Evolutionary conservation across 169 alveolate species (phyloP), one percentile per base, ranked within the genome.

Genomic region (Plasmodium falciparum): DNA sequence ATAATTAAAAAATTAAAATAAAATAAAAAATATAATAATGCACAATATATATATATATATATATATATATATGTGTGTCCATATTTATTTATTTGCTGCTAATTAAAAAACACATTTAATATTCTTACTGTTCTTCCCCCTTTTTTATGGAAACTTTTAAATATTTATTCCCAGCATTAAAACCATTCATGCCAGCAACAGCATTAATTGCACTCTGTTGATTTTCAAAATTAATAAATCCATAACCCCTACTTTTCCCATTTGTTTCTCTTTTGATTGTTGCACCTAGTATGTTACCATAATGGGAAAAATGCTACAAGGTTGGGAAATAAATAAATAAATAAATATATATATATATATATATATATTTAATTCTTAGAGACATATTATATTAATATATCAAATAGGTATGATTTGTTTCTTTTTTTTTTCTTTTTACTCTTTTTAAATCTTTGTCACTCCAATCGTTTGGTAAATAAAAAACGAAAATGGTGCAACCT

Each of bases 161-260:
- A 62, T 94, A 86, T 85, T 96, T 96, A 52, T 97, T 97, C 0
- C 94, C 96, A 13, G 96, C 97, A 74, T 93, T 88, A 74, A 91
- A 93, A 3, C 98, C 98, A 76, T 96, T 95, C 95, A 97, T 93
- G 13, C 89, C 92, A 26, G 93, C 93, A 63, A 96, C 95, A 11
- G 99, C 99, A 15, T 90, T 94, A 52, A 94, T 69, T 6, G 98
- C 98, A 50, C 97, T 91, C 52, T 88, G 96, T 9, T 95, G 95
- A 89, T 93, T 93, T 86, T 97, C 98, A 80, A 93, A 97, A 24
- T 96, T 94, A 9, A 96, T 93, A 91, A 97, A 97, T 2, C 98
- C 99, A 76, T 94, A 97, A 11, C 99, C 99, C 67, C 95, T 88
- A 74, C 96, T 95, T 74, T 95, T 88, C 11, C 97, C 97, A 52